Base-by-base conservation (phyloP, 352 stramenopile genomes). In the Pythium aphanidermatum region DNA sequence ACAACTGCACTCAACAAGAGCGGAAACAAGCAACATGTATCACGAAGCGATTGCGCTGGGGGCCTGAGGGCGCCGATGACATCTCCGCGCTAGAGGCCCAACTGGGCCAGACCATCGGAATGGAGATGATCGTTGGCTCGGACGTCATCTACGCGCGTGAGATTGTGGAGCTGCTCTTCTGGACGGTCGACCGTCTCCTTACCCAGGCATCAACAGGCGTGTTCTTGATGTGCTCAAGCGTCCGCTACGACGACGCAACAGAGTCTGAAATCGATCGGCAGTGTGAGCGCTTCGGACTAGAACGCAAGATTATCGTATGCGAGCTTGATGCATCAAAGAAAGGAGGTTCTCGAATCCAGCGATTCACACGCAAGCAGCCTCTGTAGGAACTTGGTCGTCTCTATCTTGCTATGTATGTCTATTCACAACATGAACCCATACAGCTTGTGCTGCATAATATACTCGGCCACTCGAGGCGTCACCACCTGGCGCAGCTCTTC, bases 221-320 rank as follows among this genome's bases (percentile, higher is more conserved):
- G 0, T 90, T 86, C 38, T 67, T 90, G 43, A 87, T 90, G 77
- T 84, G 72, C 58, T 86, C 74, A 8, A 90, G 77, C 56, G 74
- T 74, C 29, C 51, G 60, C 10, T 90, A 90, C 44, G 74, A 87
- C 46, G 69, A 83, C n/a, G 65, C 71, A 10, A 87, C 70, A 4
- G 74, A 90, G 49, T 47, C 36, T 19, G 77, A 86, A 50, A 90
- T 90, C 45, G 68, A 86, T 45, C 38, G 48, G 28, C 67, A 84
- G 55, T 80, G 70, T 36, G 46, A 27, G 29, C 68, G 65, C 42
- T 84, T 63, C 39, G 59, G 51, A 16, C 55, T 90, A 7, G 46
- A 63, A 41, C 65, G 74, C 7, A 56, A 69, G 19, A 73, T 86
- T 35, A 44, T 86, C 28, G 33, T 59, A 31, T 77, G 71, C 44